These are phyloP conservation scores for Pleurotus tuoliensis DNA, from an alignment of 768 basidiomycete genomes.

Conservation along the genomic window DNA sequence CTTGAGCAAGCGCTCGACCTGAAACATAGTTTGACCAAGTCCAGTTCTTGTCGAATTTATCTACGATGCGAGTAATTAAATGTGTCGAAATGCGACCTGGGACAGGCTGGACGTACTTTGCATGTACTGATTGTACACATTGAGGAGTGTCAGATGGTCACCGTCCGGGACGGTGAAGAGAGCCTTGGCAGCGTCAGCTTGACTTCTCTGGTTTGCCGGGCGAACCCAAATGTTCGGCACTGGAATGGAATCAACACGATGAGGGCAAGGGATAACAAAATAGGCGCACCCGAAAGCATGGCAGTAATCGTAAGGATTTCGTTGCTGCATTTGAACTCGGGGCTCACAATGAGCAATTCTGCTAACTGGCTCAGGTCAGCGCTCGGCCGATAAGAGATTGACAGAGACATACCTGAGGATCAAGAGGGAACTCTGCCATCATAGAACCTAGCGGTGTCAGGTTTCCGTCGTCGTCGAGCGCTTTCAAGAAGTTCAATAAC, in stretches of 20 bases:
- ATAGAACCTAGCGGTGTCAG: conserved; percentile 81
- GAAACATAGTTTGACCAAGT: conserved; percentile 89
- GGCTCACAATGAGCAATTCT: conserved; percentile 91
- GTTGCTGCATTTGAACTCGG: conserved; percentile 94
- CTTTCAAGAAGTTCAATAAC: conserved; percentile 86
- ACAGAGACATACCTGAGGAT: conserved; percentile 72
- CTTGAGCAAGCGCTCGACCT: conserved; percentile 76
- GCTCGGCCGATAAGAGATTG: not conserved
- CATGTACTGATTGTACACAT: conserved; percentile 92
- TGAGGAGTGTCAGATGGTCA: conserved; percentile 93
- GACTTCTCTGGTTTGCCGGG: conserved; percentile 81
- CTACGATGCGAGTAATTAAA: conserved; percentile 35
- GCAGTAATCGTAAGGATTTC: conserved; percentile 94
- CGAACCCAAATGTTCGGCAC: conserved; percentile 95
- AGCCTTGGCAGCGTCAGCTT: conserved; percentile 92
- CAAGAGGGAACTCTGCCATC: conserved; percentile 99
- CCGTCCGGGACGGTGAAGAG: conserved; percentile 87
- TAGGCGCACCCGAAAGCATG: conserved; percentile 81
- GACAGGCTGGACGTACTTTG: conserved; percentile 49
- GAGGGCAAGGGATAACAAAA: not conserved
- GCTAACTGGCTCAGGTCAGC: conserved; percentile 54
- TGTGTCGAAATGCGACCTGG: not conserved
- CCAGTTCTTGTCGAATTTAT: conserved; percentile 82
- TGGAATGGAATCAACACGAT: conserved; percentile 17
- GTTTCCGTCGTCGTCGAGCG: conserved; percentile 91